Conservation (phyloP, 139 green algal genomes). For the Tetraselmis striata region DNA sequence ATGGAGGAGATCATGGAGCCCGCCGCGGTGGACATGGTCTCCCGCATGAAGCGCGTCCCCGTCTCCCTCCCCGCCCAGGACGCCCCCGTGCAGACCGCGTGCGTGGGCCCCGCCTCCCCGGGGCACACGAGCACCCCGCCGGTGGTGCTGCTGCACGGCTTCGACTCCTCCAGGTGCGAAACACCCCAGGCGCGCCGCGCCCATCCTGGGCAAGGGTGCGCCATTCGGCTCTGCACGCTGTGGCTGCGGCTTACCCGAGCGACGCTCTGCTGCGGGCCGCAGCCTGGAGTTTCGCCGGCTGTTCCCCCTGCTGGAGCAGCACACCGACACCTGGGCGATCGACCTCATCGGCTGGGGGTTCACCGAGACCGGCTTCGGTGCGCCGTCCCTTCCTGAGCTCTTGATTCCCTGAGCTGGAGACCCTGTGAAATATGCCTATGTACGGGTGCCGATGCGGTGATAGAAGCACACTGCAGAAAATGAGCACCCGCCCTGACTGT, state of each 20-base stretch:
- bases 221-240: neutral
- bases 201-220: neutral
- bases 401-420: no score
- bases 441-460: no score
- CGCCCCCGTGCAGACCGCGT: constrained; percentile 29
- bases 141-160: constrained; percentile 82
- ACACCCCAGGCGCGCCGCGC: no score
- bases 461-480: neutral
- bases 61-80: constrained; percentile 22
- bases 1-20: constrained; percentile 14
- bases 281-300: constrained; percentile 84
- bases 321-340: constrained; percentile 62
- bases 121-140: constrained; percentile 22
- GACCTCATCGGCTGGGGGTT: constrained; percentile 73
- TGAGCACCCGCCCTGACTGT: neutral
- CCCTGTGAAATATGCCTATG: no score
- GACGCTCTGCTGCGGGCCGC: constrained; percentile 36
- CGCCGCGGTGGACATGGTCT: constrained; percentile 21
- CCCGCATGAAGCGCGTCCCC: constrained; percentile 11
- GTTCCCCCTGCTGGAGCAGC: constrained; percentile 36
- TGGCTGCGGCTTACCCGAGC: neutral
- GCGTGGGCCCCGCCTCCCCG: constrained; percentile 14
- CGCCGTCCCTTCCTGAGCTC: neutral
- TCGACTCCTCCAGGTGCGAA: constrained; percentile 50
- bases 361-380: constrained; percentile 27